These are phyloP conservation scores for Syzygium jambos DNA, from an alignment of 345 rosid genomes.

Conservation along the genomic window DNA sequence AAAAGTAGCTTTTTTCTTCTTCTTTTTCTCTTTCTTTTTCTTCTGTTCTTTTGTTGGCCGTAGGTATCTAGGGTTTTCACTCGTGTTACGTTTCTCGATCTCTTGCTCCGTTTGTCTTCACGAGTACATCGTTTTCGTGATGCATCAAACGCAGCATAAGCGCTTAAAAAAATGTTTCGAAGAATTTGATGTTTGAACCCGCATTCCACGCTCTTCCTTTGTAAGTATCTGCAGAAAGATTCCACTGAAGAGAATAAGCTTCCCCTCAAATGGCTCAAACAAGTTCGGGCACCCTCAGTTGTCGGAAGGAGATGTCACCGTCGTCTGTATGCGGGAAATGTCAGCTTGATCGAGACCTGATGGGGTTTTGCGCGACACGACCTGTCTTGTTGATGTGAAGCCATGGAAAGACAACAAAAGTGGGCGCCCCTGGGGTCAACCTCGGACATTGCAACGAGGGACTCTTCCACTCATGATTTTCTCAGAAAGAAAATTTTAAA, in stretches of 20 bases:
- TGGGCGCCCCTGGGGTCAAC: background rate
- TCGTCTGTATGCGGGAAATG: background rate
- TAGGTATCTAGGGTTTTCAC: background rate
- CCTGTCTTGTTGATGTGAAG: background rate
- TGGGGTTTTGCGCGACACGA: background rate
- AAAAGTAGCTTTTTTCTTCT: background rate
- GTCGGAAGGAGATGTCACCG: background rate
- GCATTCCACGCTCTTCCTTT: background rate
- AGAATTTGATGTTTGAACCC: background rate
- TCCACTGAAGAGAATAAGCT: background rate
- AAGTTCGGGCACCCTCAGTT: background rate
- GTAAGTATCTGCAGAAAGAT: background rate
- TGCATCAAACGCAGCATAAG: background rate
- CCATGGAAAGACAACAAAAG: background rate
- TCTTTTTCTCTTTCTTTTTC: background rate
- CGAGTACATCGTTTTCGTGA: background rate
- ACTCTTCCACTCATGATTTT: background rate
- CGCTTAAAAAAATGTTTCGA: background rate
- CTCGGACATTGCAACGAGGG: background rate
- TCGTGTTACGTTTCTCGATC: background rate
- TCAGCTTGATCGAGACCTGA: slow-evolving; percentile 1
- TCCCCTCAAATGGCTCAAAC: background rate
- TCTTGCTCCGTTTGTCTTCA: background rate
- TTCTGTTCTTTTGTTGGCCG: background rate
- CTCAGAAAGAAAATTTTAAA: background rate